Percentiles rank a stretch among this genome's conserved stretches.
phyloP scores from a whole-genome alignment of 75 land plant genomes.

The Selaginella moellendorffii region DNA sequence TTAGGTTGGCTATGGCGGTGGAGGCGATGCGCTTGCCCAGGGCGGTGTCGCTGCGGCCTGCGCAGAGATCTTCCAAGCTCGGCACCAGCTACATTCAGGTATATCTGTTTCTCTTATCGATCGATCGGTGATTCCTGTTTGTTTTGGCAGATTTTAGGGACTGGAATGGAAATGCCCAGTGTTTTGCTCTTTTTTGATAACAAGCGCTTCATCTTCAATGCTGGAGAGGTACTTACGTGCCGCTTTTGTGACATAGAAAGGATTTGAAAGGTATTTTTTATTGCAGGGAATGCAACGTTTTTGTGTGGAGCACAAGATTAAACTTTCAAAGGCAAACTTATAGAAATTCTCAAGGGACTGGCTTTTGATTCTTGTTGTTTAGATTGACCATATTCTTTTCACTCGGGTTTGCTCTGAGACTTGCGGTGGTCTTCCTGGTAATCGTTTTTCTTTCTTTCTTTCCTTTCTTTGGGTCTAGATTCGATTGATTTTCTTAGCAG shows the following conservation, averaged over 20 bases:
- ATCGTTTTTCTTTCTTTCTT: no score
- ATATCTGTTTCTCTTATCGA: not conserved
- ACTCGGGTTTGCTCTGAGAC: constrained; percentile 98
- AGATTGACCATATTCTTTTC: constrained; percentile 93
- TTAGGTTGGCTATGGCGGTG: no score
- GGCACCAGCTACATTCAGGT: not conserved
- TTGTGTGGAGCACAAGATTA: constrained; percentile 91
- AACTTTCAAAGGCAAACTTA: constrained; percentile 96
- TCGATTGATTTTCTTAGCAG: no score
- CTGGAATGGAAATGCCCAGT: constrained; percentile 91
- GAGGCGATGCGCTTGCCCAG: no score
- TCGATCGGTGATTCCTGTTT: not conserved
- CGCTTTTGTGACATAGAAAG: not conserved
- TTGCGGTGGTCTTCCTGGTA: constrained; percentile 95
- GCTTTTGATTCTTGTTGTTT: constrained; percentile 5
- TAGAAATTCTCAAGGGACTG: not conserved
- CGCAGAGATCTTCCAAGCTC: not conserved
- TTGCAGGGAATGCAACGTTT: constrained; percentile 88
- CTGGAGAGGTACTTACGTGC: constrained; percentile 68
- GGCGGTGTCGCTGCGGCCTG: not conserved
- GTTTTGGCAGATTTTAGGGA: constrained; percentile 62
- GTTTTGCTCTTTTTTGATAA: constrained; percentile 89
- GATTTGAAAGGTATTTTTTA: not conserved
- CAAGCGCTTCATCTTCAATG: constrained; percentile 87
- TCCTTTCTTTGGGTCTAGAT: no score